phyloP scores from a whole-genome alignment of 371 early-diverging fungal species.

The Batkoa obscura region DNA sequence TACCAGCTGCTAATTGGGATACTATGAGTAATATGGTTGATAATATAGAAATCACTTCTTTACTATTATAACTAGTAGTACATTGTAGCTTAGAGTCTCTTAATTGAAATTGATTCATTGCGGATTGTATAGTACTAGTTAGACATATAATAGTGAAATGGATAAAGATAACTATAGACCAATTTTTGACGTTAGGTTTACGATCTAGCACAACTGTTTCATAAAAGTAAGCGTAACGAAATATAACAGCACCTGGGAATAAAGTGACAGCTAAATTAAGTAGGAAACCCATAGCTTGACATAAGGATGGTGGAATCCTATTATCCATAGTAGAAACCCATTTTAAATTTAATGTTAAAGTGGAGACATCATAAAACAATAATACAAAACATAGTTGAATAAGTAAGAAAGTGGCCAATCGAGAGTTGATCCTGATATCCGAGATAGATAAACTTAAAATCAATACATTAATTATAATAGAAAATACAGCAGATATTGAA shows the following conservation, averaged over 20 bases:
- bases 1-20: not conserved
- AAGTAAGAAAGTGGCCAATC: not conserved
- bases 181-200: not conserved
- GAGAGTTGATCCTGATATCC: not conserved
- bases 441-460: not conserved
- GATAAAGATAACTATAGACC: not conserved
- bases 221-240: not conserved
- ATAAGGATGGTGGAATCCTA: not conserved
- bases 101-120: not conserved
- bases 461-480: not conserved
- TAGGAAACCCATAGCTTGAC: not conserved
- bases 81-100: not conserved
- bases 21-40: not conserved
- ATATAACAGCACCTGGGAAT: not conserved
- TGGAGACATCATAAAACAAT: not conserved
- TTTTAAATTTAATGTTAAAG: not conserved
- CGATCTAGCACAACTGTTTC: not conserved
- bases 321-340: not conserved
- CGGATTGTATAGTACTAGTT: not conserved
- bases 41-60: no score
- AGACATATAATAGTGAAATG: not conserved
- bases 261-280: not conserved
- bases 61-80: not conserved
- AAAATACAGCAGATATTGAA: no score
- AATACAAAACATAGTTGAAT: not conserved